These are phyloP conservation scores for Larix kaempferi DNA, from an alignment of 75 land plant genomes.

Conservation along the genomic window DNA sequence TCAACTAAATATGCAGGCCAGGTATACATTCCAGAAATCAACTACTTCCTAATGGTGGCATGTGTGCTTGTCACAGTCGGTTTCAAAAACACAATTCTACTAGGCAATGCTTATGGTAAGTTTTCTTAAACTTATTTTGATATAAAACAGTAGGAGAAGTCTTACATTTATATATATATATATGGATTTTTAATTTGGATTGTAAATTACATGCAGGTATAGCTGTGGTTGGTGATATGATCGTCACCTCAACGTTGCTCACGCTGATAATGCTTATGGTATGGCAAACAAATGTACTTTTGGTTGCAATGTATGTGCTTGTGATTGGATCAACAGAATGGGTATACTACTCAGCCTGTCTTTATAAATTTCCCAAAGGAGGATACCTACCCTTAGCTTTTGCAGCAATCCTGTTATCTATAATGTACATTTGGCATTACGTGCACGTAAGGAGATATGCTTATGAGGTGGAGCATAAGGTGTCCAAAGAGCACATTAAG, in stretches of 20 bases:
- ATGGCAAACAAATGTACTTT: constrained; percentile 49
- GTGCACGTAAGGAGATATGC: constrained; percentile 25
- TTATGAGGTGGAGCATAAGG: constrained; percentile 51
- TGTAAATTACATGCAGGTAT: constrained; percentile 38
- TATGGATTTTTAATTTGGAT: too few relatives aligned
- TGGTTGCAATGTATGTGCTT: constrained; percentile 30
- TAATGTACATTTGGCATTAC: constrained; percentile 69
- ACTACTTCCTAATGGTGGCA: constrained; percentile 55
- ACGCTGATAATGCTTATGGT: constrained; percentile 62
- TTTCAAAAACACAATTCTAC: constrained; percentile 42
- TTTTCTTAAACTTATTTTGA: too few relatives aligned
- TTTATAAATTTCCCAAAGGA: constrained; percentile 63
- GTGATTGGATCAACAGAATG: constrained; percentile 41
- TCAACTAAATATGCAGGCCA: constrained; percentile 63
- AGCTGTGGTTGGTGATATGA: constrained; percentile 69
- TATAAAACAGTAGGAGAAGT: too few relatives aligned
- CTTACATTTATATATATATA: too few relatives aligned
- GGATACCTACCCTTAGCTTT: constrained; percentile 65
- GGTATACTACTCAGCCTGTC: constrained; percentile 49
- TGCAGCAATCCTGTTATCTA: constrained; percentile 29
- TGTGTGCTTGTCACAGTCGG: constrained; percentile 48
- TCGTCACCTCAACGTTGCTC: constrained; percentile 60
- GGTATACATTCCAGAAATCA: constrained; percentile 77
- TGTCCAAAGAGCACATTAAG: constrained; percentile 29
- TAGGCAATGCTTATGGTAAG: constrained; percentile 89